Evolutionary conservation across 2,329 filamentous ascomycete genomes (phyloP), one percentile per base, ranked within the genome.

Genomic region (Didymella glomerata): DNA sequence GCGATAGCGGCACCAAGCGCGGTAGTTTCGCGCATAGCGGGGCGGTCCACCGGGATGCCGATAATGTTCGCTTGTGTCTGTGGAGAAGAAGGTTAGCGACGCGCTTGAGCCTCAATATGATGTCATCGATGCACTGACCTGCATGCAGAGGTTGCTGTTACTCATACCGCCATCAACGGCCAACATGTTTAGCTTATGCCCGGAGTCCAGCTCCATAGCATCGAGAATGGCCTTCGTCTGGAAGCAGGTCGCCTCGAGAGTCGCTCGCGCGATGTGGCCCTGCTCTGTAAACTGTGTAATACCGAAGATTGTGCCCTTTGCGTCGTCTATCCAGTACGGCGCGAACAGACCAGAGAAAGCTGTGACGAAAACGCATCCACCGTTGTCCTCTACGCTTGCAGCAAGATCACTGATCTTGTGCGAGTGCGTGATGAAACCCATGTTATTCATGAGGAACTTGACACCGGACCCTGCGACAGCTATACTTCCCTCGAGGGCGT

Each of bases 281-380:
- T 88, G 88, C 72, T 92, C 85, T 0, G 93, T 97, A 79, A 93
- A 90, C 68, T 93, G 90, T 0, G 92, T 95, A 64, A 96, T 89
- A 47, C 92, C 92, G 69, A 94, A 93, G 42, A 77, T 87, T 5
- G 93, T 96, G 59, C 93, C 93, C 76, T 93, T 90, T 20, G 92
- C 92, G 78, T 96, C 91, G 73, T 96, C 92, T 62, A 96, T 94
- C 93, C 93, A 97, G 78, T 97, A 96, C 0, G 93, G 93, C 1
- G 93, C 93, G 74, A 96, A 96, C 2, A 97, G 84, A 53, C 93
- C 93, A 76, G 90, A 93, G 75, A 97, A 97, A 1, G 93, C 93
- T 2, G 93, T 96, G 60, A 97, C 93, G 69, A 97, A 83, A 18
- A 93, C 86, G 54, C 93, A 89, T 8, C 93, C 93, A 54, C 92